Percentiles rank a stretch among this genome's conserved stretches.
phyloP scores from a whole-genome alignment of 1,139 yeast species.

The Sugiyamaella pinicola region DNA sequence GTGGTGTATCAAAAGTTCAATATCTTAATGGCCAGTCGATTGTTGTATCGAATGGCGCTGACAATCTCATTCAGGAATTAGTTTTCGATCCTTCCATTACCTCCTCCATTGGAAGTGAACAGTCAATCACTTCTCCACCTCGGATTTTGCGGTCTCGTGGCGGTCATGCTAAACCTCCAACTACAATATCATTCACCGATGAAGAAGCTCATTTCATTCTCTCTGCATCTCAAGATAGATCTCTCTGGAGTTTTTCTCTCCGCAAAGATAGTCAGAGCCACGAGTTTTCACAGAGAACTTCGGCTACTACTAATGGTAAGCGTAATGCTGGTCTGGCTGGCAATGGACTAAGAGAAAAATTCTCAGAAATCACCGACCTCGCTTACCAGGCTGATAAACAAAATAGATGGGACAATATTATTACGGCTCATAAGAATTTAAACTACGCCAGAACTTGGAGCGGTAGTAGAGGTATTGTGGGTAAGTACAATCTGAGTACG shows the following conservation, averaged over 20 bases:
- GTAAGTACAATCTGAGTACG: constrained; percentile 68
- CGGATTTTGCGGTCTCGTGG: constrained; percentile 91
- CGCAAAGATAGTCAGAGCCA: constrained; percentile 97
- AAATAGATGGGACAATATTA: constrained; percentile 92
- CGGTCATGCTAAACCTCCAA: constrained; percentile 94
- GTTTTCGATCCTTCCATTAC: constrained; percentile 90
- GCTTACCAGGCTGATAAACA: constrained; percentile 77
- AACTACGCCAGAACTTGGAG: constrained; percentile 91
- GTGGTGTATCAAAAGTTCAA: constrained; percentile 76
- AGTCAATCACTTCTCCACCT: constrained; percentile 76
- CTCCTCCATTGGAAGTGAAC: constrained; percentile 51
- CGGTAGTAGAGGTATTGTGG: constrained; percentile 78
- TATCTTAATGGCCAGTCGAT: constrained; percentile 93
- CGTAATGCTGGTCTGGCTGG: constrained; percentile 58
- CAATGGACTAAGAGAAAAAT: constrained; percentile 56
- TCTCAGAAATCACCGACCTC: constrained; percentile 73
- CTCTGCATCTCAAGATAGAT: constrained; percentile 83
- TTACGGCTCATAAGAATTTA: constrained; percentile 90
- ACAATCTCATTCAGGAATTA: constrained; percentile 83
- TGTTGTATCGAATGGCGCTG: constrained; percentile 88
- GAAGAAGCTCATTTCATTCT: constrained; percentile 79
- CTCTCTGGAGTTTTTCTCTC: constrained; percentile 89
- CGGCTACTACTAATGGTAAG: constrained; percentile 54
- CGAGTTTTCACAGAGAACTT: constrained; percentile 70
- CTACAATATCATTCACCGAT: constrained; percentile 74